Evolutionary conservation across 2,329 filamentous ascomycete genomes (phyloP).

Genomic region (Colletotrichum noveboracense): DNA sequence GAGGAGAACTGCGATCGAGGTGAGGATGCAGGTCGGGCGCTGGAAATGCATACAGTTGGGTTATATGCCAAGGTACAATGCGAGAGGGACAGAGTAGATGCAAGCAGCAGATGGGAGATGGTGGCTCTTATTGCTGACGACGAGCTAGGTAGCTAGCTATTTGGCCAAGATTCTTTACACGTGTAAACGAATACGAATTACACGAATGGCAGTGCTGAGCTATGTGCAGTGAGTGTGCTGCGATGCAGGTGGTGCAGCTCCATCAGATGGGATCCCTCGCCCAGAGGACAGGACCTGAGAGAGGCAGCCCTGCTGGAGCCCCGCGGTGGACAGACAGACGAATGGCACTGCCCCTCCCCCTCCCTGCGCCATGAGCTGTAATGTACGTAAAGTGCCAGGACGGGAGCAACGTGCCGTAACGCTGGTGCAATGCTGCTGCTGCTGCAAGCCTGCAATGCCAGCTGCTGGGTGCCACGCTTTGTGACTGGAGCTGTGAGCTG

Average conservation of each 20-base stretch:
- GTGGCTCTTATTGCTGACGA: not conserved
- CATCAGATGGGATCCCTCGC: not conserved
- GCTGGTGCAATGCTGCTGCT: not conserved
- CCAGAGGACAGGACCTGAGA: not conserved
- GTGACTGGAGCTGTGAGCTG: slow-evolving; percentile 5
- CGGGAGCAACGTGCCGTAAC: not conserved
- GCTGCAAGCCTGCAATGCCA: not conserved
- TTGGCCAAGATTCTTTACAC: not conserved
- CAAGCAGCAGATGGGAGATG: not conserved
- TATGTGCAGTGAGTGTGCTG: not conserved
- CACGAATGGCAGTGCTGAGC: not conserved
- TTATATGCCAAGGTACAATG: not conserved
- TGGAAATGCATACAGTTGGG: slow-evolving; percentile 14
- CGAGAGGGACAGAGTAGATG: not conserved
- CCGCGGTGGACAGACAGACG: not conserved
- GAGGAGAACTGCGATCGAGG: slow-evolving; percentile 26
- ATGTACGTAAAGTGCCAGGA: not conserved
- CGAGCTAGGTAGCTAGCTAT: not conserved
- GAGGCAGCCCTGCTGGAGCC: not conserved
- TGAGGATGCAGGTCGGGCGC: slow-evolving; percentile 4
- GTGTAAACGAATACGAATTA: not conserved
- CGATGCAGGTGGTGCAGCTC: not conserved
- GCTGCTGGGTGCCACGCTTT: not conserved
- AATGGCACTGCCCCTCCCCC: slow-evolving; percentile 11
- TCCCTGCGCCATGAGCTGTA: not conserved